phyloP scores from a whole-genome alignment of 192 early-diverging fungal genomes.

The Coemansia sp. region DNA sequence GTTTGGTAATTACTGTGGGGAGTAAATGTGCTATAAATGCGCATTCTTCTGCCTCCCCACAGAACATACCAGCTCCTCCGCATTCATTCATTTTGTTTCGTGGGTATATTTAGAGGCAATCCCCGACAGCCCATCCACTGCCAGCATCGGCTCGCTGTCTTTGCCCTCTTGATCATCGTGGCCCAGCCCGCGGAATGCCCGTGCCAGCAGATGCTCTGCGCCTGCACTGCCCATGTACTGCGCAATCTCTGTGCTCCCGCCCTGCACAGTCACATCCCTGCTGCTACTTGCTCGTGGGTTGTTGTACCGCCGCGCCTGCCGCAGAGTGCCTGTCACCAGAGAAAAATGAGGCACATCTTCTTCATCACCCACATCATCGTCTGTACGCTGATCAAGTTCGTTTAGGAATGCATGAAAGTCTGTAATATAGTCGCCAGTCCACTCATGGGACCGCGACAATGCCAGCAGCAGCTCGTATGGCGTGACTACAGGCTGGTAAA shows the following conservation, averaged over 20 bases:
- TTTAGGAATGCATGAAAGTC: slow-evolving; percentile 63
- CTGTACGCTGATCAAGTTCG: slow-evolving; percentile 13
- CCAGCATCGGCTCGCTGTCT: slow-evolving; percentile 26
- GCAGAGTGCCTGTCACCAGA: slow-evolving; percentile 78
- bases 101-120: slow-evolving; percentile 75
- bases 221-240: slow-evolving; percentile 48
- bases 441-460: slow-evolving; percentile 54
- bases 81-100: slow-evolving; percentile 41
- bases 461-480: slow-evolving; percentile 90
- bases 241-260: slow-evolving; percentile 50
- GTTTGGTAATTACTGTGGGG: too few relatives aligned
- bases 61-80: too few relatives aligned
- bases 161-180: slow-evolving; percentile 41
- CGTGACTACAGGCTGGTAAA: slow-evolving; percentile 88
- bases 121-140: slow-evolving; percentile 76
- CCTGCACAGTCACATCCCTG: slow-evolving; percentile 57
- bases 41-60: neutral
- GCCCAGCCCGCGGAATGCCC: slow-evolving; percentile 82
- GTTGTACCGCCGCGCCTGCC: slow-evolving; percentile 56
- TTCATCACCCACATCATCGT: slow-evolving; percentile 45
- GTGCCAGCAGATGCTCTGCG: slow-evolving; percentile 68
- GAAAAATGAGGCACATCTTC: slow-evolving; percentile 84
- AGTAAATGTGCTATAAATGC: too few relatives aligned
- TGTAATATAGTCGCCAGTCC: slow-evolving; percentile 70
- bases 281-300: neutral